These are phyloP conservation scores for Curvularia spicifera DNA, from an alignment of 2,329 filamentous ascomycete genomes.

Conservation along the genomic window DNA sequence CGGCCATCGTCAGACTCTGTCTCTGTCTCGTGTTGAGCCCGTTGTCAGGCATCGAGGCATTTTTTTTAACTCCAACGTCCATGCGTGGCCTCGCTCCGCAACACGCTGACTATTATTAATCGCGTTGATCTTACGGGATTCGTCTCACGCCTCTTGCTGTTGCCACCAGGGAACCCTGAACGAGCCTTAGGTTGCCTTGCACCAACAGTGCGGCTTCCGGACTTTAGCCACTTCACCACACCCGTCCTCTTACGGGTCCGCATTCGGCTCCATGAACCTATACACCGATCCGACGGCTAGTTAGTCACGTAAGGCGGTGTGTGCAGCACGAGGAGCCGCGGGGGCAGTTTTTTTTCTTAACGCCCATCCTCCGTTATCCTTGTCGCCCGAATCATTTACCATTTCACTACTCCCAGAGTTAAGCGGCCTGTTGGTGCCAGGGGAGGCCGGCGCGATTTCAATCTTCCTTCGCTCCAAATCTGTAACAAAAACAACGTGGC, in stretches of 20 bases:
- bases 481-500: conserved; percentile 11
- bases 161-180: conserved; percentile 11
- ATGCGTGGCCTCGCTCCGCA: conserved; percentile 19
- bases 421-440: conserved; percentile 16
- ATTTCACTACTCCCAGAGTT: conserved; percentile 11
- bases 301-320: conserved; percentile 14
- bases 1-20: not conserved
- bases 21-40: conserved; percentile 16
- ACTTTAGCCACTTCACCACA: conserved; percentile 12
- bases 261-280: conserved; percentile 11
- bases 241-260: conserved; percentile 15
- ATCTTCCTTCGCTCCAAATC: conserved; percentile 8
- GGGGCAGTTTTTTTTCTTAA: conserved; percentile 13
- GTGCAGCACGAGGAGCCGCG: conserved; percentile 11
- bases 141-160: conserved; percentile 10
- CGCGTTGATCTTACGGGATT: conserved; percentile 18
- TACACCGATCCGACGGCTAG: conserved; percentile 12
- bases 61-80: conserved; percentile 19
- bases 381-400: not conserved
- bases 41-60: conserved; percentile 28
- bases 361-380: not conserved
- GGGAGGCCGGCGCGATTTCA: conserved; percentile 9
- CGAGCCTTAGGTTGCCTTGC: conserved; percentile 1
- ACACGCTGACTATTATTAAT: conserved; percentile 27
- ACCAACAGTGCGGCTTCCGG: conserved; percentile 7